Percentiles rank a stretch among this genome's conserved stretches.
phyloP scores from a whole-genome alignment of 371 early-diverging fungal species.

The Batkoa obscura region DNA sequence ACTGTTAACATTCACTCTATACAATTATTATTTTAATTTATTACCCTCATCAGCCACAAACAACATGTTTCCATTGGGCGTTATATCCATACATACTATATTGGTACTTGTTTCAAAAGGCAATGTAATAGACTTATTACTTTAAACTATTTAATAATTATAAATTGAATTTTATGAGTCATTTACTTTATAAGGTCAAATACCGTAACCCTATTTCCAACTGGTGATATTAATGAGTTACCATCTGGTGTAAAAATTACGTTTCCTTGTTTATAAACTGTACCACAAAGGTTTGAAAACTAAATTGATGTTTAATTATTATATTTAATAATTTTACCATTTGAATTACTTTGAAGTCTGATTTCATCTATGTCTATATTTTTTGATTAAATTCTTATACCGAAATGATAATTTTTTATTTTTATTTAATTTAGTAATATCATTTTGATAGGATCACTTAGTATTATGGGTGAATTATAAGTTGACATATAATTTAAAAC shows the following conservation, averaged over 20 bases:
- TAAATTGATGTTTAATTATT: conserved; percentile 8
- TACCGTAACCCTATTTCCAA: conserved; percentile 86
- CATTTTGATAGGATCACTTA: too few relatives aligned
- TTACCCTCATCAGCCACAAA: conserved; percentile 79
- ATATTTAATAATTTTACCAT: not conserved
- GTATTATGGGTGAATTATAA: too few relatives aligned
- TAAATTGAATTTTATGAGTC: not conserved
- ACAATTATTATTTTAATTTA: not conserved
- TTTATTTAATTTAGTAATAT: too few relatives aligned
- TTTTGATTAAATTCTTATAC: too few relatives aligned
- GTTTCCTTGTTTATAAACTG: conserved; percentile 90
- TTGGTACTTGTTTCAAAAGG: conserved; percentile 83
- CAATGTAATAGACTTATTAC: conserved; percentile 78
- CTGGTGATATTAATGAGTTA: conserved; percentile 79
- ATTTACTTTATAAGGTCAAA: conserved; percentile 86
- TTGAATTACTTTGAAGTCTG: not conserved
- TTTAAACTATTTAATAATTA: conserved; percentile 11
- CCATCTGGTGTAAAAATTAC: conserved; percentile 89
- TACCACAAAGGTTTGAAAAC: conserved; percentile 88
- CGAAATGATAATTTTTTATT: too few relatives aligned
- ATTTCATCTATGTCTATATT: not conserved
- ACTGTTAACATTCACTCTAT: not conserved
- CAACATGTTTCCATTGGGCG: conserved; percentile 71
- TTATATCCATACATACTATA: conserved; percentile 70
- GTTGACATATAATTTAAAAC: too few relatives aligned